Evolutionary conservation across 2,329 filamentous ascomycete species (phyloP), one percentile per base, ranked within the genome.

Genomic region (Aureobasidium sp.): DNA sequence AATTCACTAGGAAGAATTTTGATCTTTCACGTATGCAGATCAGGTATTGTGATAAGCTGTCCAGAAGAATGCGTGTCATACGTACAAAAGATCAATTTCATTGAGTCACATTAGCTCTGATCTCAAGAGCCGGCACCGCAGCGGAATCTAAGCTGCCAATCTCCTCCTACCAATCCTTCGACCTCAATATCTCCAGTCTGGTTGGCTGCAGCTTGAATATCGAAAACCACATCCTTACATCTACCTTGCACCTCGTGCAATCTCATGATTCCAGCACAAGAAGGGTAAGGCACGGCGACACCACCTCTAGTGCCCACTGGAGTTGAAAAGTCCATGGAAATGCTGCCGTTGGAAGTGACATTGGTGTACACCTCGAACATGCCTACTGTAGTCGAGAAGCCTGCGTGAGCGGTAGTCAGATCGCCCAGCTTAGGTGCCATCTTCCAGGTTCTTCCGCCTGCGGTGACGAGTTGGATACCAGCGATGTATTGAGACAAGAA

Each of bases 401-500:
- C 61, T 32, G 63, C 63, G 13, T 61, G 61, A 3, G 59, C 59
- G 20, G 53, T 52, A 9, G 10, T 53, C 52, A 66, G 24, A 37
- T 50, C 59, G 17, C 51, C 65, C 2, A 61, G 37, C 36, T 63
- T 61, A 5, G 63, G 63, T 34, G 61, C 53, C 26, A 67, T 56
- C 15, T 55, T 53, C 66, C 66, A 67, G 2, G 65, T 66, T 27
- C 36, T 32, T 3, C 64, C 65, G 3, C 57, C 65, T 2, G 61
- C 53, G 17, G 62, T 73, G 1, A 72, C 67, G 1, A 79, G 56
- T 55, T 76, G 75, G 3, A 80, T 67, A 2, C 77, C 78, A 0
- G 76, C 76, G 1, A 74, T 71, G 59, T 76, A 73, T 65, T 73
- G 69, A 1, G 75, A 78, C 44, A 82, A 64, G 0, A 75, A 74